A percentile compares a stretch with the other conserved stretches of the same genome.
These are phyloP conservation scores for Sclerospora graminicola DNA, from an alignment of 352 stramenopile species.

Conservation along the genomic window DNA sequence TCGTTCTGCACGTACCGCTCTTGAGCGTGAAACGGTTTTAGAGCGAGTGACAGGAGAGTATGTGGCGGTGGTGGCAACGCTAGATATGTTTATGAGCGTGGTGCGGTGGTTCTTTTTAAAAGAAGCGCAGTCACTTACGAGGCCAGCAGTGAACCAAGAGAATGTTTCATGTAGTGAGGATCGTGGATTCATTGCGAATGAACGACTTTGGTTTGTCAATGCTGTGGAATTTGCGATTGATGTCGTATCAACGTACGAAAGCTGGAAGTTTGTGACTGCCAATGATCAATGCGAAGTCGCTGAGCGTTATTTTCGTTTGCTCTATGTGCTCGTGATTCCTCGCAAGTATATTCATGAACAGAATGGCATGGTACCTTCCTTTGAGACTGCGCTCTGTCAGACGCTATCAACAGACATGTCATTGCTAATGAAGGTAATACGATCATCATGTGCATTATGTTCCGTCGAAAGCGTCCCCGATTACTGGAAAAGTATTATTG, in stretches of 20 bases:
- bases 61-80: constrained; percentile 33
- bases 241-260: constrained; percentile 47
- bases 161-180: constrained; percentile 1
- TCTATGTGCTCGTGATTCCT: constrained; percentile 35
- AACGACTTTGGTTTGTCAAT: constrained; percentile 38
- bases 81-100: constrained; percentile 46
- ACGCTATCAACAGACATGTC: constrained; percentile 39
- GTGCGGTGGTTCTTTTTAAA: constrained; percentile 46
- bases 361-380: constrained; percentile 32
- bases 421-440: constrained; percentile 54
- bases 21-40: too few relatives aligned
- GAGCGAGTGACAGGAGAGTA: constrained; percentile 46
- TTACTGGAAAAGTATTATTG: constrained; percentile 14
- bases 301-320: constrained; percentile 41
- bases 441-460: constrained; percentile 25
- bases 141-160: not conserved
- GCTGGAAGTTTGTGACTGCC: constrained; percentile 42
- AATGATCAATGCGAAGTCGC: constrained; percentile 31
- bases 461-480: constrained; percentile 5
- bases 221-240: constrained; percentile 50
- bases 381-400: constrained; percentile 35
- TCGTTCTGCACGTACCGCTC: too few relatives aligned
- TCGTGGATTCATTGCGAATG: constrained; percentile 14
- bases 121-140: constrained; percentile 26
- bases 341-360: constrained; percentile 23